Evolutionary conservation across 345 rosid species (phyloP).

Genomic region (Arabis alpina): DNA sequence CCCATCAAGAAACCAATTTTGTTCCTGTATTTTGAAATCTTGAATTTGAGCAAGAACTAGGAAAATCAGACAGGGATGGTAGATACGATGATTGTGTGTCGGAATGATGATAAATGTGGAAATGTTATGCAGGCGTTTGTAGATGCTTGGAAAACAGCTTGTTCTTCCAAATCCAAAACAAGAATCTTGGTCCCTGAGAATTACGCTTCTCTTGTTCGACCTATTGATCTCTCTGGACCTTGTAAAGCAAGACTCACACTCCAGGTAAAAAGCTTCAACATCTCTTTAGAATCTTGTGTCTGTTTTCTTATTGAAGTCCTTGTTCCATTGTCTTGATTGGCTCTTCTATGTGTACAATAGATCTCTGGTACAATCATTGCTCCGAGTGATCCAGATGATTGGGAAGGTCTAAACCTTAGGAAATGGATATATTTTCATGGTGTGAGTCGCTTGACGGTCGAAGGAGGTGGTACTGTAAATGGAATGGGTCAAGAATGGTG

Average conservation of each 20-base stretch:
- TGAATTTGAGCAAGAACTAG: not conserved
- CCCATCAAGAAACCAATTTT: not conserved
- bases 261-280: conserved; percentile 11
- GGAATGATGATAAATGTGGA: conserved; percentile 22
- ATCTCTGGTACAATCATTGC: conserved; percentile 77
- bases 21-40: too few relatives aligned
- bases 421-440: conserved; percentile 83
- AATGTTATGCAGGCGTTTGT: conserved; percentile 58
- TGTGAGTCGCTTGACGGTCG: conserved; percentile 70
- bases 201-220: conserved; percentile 57
- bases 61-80: conserved; percentile 1
- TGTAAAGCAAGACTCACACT: conserved; percentile 81
- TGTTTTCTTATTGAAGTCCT: too few relatives aligned
- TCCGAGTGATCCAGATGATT: conserved; percentile 71
- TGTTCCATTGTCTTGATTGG: not conserved
- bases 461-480: conserved; percentile 78
- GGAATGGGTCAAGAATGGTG: conserved; percentile 95
- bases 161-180: conserved; percentile 59
- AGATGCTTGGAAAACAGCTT: conserved; percentile 74
- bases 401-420: conserved; percentile 73
- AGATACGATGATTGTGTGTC: not conserved
- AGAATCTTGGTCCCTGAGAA: conserved; percentile 61
- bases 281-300: not conserved
- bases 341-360: conserved; percentile 34
- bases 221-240: conserved; percentile 73